Base-by-base conservation (phyloP, 1,139 yeast species). In the Suhomyces yuchorum region DNA sequence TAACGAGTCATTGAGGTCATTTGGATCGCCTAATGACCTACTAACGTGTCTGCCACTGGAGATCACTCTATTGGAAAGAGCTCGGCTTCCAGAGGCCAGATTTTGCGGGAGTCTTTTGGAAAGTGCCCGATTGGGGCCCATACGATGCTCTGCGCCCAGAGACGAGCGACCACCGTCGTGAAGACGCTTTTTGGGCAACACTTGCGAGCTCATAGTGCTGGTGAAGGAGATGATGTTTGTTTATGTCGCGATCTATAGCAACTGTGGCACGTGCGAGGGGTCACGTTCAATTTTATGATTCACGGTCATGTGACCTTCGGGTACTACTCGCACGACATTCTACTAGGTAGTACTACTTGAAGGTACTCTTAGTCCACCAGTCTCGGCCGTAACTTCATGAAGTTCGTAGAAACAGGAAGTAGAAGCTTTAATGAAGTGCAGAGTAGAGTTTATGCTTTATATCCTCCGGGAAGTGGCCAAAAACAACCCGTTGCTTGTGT, bases 1-100 rank as follows among this genome's bases (percentile, higher is more conserved):
- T 19, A 73, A 69, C 5, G 65, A 54, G 43, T 61, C 61, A 37
- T 56, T 49, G 15, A 47, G 46, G 37, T 53, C 54, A 26, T 43
- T 47, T 14, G 39, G 18, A 32, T 40, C 49, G 7, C 32, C 48
- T 22, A 48, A 26, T 4, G 42, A 26, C n/a, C 55, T 36, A 50
- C 64, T 63, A 9, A 51, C 61, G 47, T 56, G 64, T 40, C 65
- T 50, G 28, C 49, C 37, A 17, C 49, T 53, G 6, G 62, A 57
- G n/a, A 57, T 49, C 3, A 57, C 55, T 26, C 61, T 47, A 32
- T 51, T 55, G 18, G 59, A 52, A 9, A 51, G 41, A 12, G 49
- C 51, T 39, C 58, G 44, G 26, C 30, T 24, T 32, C 49, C 48
- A 17, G 35, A 18, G n/a, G 45, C 37, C 4, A 39, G 34, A 22